phyloP scores from a whole-genome alignment of 2,329 filamentous ascomycete species.

The Raffaelea ambrosiae region DNA sequence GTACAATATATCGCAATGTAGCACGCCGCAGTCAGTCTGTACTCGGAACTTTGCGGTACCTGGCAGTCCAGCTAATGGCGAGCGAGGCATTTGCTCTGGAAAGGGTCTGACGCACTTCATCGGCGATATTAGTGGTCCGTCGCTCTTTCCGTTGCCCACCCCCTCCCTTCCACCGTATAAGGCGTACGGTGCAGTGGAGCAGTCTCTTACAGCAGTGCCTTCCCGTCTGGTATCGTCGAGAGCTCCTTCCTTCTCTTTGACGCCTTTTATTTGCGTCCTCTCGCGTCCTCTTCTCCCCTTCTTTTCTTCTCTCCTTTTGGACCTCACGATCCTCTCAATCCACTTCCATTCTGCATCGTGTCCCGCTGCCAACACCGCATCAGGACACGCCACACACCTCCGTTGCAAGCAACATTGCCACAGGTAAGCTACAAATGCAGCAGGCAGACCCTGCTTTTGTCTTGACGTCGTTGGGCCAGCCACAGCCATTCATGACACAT shows the following conservation, averaged over 20 bases:
- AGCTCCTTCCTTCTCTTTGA: constrained; percentile 3
- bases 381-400: background rate
- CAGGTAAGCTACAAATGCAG: background rate
- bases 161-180: background rate
- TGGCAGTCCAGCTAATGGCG: constrained; percentile 10
- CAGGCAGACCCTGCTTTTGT: no score
- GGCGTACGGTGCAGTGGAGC: constrained; percentile 4
- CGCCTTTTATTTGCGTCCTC: background rate
- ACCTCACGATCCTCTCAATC: background rate
- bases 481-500: no score
- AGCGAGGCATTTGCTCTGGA: constrained; percentile 11
- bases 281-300: background rate
- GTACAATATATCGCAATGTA: no score
- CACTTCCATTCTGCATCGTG: background rate
- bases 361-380: background rate
- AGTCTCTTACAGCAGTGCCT: constrained; percentile 1
- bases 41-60: background rate
- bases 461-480: no score
- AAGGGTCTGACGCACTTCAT: constrained; percentile 5
- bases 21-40: no score
- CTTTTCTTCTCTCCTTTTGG: background rate
- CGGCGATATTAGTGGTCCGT: constrained; percentile 6
- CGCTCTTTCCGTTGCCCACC: background rate
- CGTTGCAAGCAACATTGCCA: background rate
- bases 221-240: constrained; percentile 3